Base-by-base conservation (phyloP, 768 basidiomycete species). In the Lyophyllum semitale region DNA sequence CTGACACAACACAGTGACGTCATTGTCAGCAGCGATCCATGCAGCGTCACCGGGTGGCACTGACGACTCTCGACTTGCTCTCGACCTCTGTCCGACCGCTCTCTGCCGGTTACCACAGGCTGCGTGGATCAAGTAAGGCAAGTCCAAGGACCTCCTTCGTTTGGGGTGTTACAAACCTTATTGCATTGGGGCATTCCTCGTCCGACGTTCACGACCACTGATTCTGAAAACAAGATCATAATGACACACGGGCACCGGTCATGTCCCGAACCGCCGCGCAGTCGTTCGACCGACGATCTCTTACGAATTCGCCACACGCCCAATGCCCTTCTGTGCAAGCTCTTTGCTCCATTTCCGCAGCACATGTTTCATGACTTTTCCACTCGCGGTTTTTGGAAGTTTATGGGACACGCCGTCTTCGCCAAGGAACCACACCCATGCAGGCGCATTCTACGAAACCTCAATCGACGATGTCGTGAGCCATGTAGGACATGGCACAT, bases 311-410 rank as follows among this genome's bases (percentile, higher is more conserved):
- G 18, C 12, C 2, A 70, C 68, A 33, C 54, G 53, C 26, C 87
- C 87, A 29, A 82, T 60, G 6, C 70, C 70, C 48, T 71, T 75
- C 61, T 69, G 62, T 23, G 78, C 83, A 37, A 88, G 63, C 8
- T 82, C 78, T 40, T 73, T 76, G 64, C 86, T 83, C 91, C 90
- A 91, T 20, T 75, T 71, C 27, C 91, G 75, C 42, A 94, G 66
- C 3, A 92, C 64, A 66, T 91, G 89, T 72, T 93, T 94, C 85
- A 84, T 83, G 40, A 94, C 84, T 68, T 94, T 94, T 37, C 91
- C 91, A 59, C 91, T 93, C 13, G 88, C 91, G 9, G 92, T 94
- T 75, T 90, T 92, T 0, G 92, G 91, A 8, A 93, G 66, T 58
- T 90, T 86, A 8, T 65, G 68, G 8, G 76, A 72, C 2, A 68